Evolutionary conservation across 164 flowering plant genomes (phyloP).

Genomic region (Vitis amurensis): DNA sequence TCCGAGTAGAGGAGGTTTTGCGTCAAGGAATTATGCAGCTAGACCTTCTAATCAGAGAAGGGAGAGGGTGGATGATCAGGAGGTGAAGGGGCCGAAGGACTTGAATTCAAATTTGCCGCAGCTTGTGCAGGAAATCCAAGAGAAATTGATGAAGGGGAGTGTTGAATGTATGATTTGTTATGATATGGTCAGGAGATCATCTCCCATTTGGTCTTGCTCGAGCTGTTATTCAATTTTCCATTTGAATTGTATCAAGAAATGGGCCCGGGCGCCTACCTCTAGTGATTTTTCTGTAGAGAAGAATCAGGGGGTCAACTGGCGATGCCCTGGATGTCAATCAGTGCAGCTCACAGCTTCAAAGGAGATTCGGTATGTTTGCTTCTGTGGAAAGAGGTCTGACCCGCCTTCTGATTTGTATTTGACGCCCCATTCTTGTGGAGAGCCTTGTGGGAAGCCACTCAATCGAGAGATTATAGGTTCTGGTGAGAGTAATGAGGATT

Average conservation of each 20-base stretch:
- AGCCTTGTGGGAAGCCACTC: constrained; percentile 84
- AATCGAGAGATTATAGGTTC: constrained; percentile 38
- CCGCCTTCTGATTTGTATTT: constrained; percentile 87
- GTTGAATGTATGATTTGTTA: constrained; percentile 99
- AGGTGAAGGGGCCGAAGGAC: constrained; percentile 22
- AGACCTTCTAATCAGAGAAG: constrained; percentile 23
- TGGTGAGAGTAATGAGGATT: constrained; percentile 42
- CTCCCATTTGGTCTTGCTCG: constrained; percentile 91
- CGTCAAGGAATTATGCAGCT: constrained; percentile 17
- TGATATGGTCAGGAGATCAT: constrained; percentile 86
- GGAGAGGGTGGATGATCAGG: constrained; percentile 16
- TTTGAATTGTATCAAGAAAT: constrained; percentile 79
- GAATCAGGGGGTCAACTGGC: constrained; percentile 83
- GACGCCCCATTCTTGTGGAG: constrained; percentile 98
- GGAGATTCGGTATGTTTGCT: constrained; percentile 84
- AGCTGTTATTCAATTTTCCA: constrained; percentile 93
- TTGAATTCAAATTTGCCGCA: constrained; percentile 55
- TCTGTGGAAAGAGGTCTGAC: constrained; percentile 81
- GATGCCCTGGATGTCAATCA: constrained; percentile 97
- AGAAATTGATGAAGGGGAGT: constrained; percentile 66
- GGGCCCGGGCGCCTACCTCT: constrained; percentile 96
- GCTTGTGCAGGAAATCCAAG: constrained; percentile 91
- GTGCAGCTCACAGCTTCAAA: constrained; percentile 67
- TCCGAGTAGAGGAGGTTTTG: constrained; percentile 28
- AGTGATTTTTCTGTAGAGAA: constrained; percentile 70